These are phyloP conservation scores for Phaeosphaeriaceae sp. DNA, from an alignment of 2,329 filamentous ascomycete species.

Conservation along the genomic window DNA sequence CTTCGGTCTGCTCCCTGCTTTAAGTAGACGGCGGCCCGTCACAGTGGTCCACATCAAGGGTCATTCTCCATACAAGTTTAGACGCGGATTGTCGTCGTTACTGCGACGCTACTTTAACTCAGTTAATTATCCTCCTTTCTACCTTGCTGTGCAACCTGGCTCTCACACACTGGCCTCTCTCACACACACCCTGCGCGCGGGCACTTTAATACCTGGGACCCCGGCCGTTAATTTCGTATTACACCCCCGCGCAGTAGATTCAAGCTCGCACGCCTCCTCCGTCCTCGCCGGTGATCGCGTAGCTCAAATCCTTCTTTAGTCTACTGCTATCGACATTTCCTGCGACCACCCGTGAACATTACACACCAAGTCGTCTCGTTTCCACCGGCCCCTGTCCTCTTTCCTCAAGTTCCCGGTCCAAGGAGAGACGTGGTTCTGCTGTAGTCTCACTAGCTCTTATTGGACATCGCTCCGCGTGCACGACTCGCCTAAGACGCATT, in stretches of 20 bases:
- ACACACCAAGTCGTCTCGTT: slow-evolving; percentile 15
- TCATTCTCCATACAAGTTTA: slow-evolving; percentile 36
- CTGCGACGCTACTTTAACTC: slow-evolving; percentile 43
- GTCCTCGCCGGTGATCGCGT: slow-evolving; percentile 32
- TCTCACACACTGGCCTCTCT: slow-evolving; percentile 24
- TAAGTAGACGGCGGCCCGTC: slow-evolving; percentile 40
- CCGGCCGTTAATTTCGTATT: slow-evolving; percentile 45
- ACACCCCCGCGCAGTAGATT: slow-evolving; percentile 44
- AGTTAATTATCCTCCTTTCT: slow-evolving; percentile 38
- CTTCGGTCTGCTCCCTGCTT: slow-evolving; percentile 39
- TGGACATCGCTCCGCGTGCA: slow-evolving; percentile 35
- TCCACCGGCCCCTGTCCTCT: slow-evolving; percentile 17
- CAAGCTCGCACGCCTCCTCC: slow-evolving; percentile 34
- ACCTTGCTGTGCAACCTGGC: slow-evolving; percentile 39
- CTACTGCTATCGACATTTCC: slow-evolving; percentile 23
- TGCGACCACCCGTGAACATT: slow-evolving; percentile 14
- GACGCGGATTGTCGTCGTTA: slow-evolving; percentile 36
- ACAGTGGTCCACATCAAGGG: slow-evolving; percentile 32
- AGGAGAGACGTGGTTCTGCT: slow-evolving; percentile 32
- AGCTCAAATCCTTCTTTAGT: slow-evolving; percentile 23
- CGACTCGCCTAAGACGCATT: slow-evolving; percentile 44
- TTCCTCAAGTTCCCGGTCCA: slow-evolving; percentile 24
- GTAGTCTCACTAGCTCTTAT: slow-evolving; percentile 34
- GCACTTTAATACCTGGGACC: slow-evolving; percentile 38
- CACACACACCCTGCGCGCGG: slow-evolving; percentile 27